Percentiles rank a stretch among this genome's conserved stretches.
Conservation (phyloP, 2,329 filamentous ascomycete species). For the Pezicula neosporulosa region DNA sequence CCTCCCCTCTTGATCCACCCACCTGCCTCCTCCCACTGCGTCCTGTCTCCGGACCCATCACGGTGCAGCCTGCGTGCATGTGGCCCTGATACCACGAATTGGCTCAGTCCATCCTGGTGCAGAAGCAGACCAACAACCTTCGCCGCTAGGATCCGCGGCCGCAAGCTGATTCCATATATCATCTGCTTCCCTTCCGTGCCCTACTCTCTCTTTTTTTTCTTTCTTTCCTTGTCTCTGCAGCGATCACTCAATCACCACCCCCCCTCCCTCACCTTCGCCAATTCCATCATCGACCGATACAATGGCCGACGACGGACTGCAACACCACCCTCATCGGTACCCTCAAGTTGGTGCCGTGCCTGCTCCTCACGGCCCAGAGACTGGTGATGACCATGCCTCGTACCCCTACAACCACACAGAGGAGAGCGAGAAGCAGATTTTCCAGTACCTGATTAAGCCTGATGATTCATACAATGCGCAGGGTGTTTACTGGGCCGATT, state of each 20-base stretch:
- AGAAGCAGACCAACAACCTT: not conserved
- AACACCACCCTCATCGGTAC: slow-evolving; percentile 22
- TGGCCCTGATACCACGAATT: not conserved
- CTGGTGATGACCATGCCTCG: slow-evolving; percentile 23
- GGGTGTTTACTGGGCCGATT: slow-evolving; percentile 90
- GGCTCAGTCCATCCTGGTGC: not conserved
- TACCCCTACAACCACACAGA: slow-evolving; percentile 12
- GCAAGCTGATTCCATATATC: not conserved
- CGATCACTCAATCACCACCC: not conserved
- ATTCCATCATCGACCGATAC: slow-evolving; percentile 3
- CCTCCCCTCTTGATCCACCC: not conserved
- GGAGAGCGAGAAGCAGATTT: slow-evolving; percentile 53
- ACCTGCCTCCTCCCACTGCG: not conserved
- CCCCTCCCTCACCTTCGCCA: not conserved
- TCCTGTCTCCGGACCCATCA: not conserved
- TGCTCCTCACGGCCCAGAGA: slow-evolving; percentile 28
- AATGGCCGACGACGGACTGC: slow-evolving; percentile 18
- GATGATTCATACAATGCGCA: slow-evolving; percentile 82
- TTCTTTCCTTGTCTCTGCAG: not conserved
- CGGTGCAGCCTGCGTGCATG: not conserved
- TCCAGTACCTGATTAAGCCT: slow-evolving; percentile 78
- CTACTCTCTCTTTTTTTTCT: not conserved
- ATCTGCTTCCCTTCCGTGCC: not conserved
- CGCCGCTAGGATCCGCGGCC: no score
- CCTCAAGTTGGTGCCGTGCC: slow-evolving; percentile 21